Percentiles rank a stretch among this genome's conserved stretches.
These are phyloP conservation scores for Trichoderma arundinaceum DNA, from an alignment of 2,329 filamentous ascomycete species.

Conservation along the genomic window DNA sequence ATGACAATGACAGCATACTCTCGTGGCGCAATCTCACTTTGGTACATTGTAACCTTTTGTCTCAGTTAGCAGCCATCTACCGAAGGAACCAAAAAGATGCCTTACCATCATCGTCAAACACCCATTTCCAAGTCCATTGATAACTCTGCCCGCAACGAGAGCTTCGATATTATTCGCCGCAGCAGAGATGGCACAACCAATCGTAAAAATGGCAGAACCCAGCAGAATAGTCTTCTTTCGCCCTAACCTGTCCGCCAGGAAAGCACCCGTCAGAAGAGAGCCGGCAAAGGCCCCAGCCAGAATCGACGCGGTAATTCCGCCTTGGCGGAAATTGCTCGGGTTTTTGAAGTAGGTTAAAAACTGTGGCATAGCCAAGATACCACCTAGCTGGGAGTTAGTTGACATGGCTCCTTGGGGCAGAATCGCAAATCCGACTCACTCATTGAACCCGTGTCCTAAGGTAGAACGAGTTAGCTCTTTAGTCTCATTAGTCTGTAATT, in stretches of 20 bases:
- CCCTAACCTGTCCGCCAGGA: slow-evolving; percentile 26
- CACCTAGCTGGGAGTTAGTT: slow-evolving; percentile 3
- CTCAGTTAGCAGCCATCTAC: neutral
- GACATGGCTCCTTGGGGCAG: neutral
- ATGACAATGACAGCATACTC: neutral
- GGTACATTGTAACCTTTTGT: slow-evolving; percentile 24
- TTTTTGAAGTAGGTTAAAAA: slow-evolving; percentile 29
- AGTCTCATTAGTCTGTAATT: neutral
- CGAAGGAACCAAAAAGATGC: too few species aligned
- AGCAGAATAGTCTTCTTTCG: slow-evolving; percentile 24
- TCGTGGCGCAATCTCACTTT: slow-evolving; percentile 30
- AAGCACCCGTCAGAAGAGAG: slow-evolving; percentile 29
- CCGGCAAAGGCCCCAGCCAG: slow-evolving; percentile 27
- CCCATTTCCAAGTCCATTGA: slow-evolving; percentile 29
- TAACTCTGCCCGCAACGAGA: slow-evolving; percentile 30
- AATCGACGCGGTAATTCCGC: slow-evolving; percentile 31
- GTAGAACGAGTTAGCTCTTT: neutral
- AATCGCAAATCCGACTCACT: neutral
- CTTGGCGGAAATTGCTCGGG: slow-evolving; percentile 30
- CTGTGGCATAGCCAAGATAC: slow-evolving; percentile 30
- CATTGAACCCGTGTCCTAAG: slow-evolving; percentile 30
- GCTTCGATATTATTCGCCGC: slow-evolving; percentile 27
- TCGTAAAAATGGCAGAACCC: slow-evolving; percentile 26
- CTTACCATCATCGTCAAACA: slow-evolving; percentile 31
- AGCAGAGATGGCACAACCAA: slow-evolving; percentile 21